Percentiles rank a stretch among this genome's conserved stretches.
Conservation (phyloP, 352 stramenopile genomes). For the Phytophthora tubulina region DNA sequence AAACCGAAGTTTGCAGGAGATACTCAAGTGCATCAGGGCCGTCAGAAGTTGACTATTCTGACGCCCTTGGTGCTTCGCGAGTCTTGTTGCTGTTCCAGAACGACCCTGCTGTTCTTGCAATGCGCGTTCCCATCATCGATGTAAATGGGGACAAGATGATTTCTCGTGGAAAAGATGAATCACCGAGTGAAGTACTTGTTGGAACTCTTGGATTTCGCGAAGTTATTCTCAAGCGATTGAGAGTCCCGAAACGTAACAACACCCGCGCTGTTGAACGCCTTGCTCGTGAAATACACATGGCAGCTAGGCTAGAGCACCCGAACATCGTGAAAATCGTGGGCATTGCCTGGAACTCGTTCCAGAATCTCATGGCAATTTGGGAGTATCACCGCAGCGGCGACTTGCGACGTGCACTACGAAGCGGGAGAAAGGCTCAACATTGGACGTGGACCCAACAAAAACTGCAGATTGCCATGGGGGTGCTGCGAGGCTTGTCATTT, state of each 20-base stretch:
- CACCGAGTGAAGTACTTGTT: constrained; percentile 52
- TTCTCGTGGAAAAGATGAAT: constrained; percentile 43
- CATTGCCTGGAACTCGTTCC: constrained; percentile 71
- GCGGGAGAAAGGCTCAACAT: constrained; percentile 32
- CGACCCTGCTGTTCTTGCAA: constrained; percentile 50
- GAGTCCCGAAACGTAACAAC: constrained; percentile 49
- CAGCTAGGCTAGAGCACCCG: constrained; percentile 56
- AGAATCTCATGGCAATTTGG: constrained; percentile 60
- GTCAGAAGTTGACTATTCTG: constrained; percentile 48
- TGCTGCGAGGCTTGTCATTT: constrained; percentile 55
- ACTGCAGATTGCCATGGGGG: constrained; percentile 54
- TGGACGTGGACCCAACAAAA: constrained; percentile 64
- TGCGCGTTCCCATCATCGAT: constrained; percentile 67
- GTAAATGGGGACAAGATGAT: constrained; percentile 50
- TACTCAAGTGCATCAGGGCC: constrained; percentile 15
- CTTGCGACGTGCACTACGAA: constrained; percentile 41
- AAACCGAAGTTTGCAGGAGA: constrained; percentile 25
- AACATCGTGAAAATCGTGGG: constrained; percentile 69
- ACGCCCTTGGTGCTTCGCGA: constrained; percentile 55
- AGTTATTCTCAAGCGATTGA: constrained; percentile 63
- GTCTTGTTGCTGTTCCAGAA: constrained; percentile 63
- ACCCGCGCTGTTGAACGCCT: constrained; percentile 64
- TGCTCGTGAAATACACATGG: constrained; percentile 64
- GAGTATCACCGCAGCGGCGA: constrained; percentile 58
- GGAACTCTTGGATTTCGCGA: constrained; percentile 42